Evolutionary conservation across 768 basidiomycete species (phyloP), one percentile per base, ranked within the genome.

Genomic region (Serpula lacrymans): DNA sequence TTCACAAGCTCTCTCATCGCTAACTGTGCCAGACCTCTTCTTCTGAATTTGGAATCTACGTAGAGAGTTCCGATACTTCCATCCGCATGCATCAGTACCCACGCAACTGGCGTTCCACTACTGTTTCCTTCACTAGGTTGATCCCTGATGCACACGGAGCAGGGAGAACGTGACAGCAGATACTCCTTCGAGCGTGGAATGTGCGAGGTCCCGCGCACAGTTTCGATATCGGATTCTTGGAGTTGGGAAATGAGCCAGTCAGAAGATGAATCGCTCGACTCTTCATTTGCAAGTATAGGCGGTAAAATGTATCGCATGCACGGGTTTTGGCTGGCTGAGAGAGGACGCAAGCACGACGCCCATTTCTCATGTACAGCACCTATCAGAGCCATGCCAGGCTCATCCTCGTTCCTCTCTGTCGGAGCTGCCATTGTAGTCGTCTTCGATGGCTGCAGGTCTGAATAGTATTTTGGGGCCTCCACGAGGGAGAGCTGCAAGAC

Each of bases 111-210:
- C 8, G 22, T 32, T 23, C 36, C 33, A 4, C 20, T 4, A 9
- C 13, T 9, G 18, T 6, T 26, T 21, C 9, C 27, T 9, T 21
- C 30, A 9, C 21, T 35, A 4, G 25, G 33, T 26, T 21, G 14
- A 33, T 33, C 7, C 17, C 51, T 45, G 48, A 61, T 38, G 18
- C 51, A 61, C 14, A 59, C 51, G 1, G 53, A 56, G 18, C 43
- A 46, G n/a, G 46, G 41, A 16, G 33, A 41, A 6, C 53, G 48
- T 13, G 48, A 59, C 17, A 48, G n/a, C 24, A 59, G 24, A 11
- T 55, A 53, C 22, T 40, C 48, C 4, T 48, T 48, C 1, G 54
- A 32, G 20, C 51, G 57, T 2, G 48, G 46, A 5, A 57, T 9
- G 1, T 44, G 4, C 22, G 38, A 43, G 3, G 44, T 37, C 5